Conservation (phyloP, 2,329 filamentous ascomycete genomes). For the Mycocentrospora acerina region DNA sequence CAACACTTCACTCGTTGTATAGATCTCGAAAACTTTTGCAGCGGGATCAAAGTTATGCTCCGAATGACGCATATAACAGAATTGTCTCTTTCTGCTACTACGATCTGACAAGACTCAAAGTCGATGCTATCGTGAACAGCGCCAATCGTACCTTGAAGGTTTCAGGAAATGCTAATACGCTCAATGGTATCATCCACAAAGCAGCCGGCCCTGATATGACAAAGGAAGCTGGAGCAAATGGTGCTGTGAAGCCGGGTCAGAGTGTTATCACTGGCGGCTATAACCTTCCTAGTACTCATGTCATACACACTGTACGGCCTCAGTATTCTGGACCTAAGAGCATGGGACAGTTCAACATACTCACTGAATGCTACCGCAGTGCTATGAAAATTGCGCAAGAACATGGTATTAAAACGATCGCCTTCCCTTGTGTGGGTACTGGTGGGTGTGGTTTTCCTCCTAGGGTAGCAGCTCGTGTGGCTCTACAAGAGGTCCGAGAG, state of each 20-base stretch:
- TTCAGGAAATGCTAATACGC: constrained; percentile 10
- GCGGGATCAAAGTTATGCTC: constrained; percentile 28
- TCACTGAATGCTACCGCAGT: constrained; percentile 36
- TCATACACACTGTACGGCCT: constrained; percentile 37
- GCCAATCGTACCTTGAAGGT: constrained; percentile 19
- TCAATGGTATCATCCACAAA: constrained; percentile 30
- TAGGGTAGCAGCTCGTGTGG: constrained; percentile 32
- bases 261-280: constrained; percentile 29
- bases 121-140: constrained; percentile 40
- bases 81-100: constrained; percentile 32
- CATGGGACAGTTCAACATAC: constrained; percentile 25
- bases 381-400: constrained; percentile 24
- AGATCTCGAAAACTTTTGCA: constrained; percentile 24
- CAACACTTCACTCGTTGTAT: constrained; percentile 31
- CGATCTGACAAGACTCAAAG: constrained; percentile 34
- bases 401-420: constrained; percentile 29
- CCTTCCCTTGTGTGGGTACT: constrained; percentile 36
- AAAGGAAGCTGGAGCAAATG: constrained; percentile 15
- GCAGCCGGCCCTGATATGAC: constrained; percentile 30
- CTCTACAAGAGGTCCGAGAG: constrained; percentile 34
- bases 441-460: constrained; percentile 36
- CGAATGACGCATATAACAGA: constrained; percentile 33
- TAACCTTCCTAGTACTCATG: constrained; percentile 27
- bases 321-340: constrained; percentile 20
- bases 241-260: constrained; percentile 21